Conservation (phyloP, 1,284 basidiomycete genomes). For the Psilocybe mexicana region DNA sequence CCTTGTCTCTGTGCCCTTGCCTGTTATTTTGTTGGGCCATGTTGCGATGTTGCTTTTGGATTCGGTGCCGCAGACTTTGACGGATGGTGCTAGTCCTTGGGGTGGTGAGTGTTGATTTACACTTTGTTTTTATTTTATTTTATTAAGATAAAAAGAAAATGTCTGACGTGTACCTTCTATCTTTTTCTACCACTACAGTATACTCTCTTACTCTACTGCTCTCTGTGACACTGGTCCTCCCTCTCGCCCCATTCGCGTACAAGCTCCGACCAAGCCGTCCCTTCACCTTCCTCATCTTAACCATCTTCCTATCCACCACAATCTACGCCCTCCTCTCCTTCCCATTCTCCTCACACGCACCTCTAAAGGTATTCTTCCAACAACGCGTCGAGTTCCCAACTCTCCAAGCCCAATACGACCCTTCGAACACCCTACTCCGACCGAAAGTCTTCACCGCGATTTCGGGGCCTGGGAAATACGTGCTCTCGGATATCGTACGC, state of each 20-base stretch:
- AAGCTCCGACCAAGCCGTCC: conserved; percentile 45
- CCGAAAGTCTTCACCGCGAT: conserved; percentile 40
- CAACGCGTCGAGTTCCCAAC: conserved; percentile 51
- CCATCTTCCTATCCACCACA: conserved; percentile 46
- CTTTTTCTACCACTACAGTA: conserved; percentile 37
- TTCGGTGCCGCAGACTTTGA: conserved; percentile 58
- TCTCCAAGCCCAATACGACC: background rate
- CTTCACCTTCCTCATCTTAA: conserved; percentile 41
- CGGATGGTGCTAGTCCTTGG: conserved; percentile 59
- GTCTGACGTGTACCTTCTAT: background rate
- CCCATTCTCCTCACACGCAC: conserved; percentile 61
- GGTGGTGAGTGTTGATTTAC: conserved; percentile 38
- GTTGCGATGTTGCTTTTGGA: conserved; percentile 50
- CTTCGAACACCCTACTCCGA: conserved; percentile 9
- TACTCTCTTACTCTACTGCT: conserved; percentile 49
- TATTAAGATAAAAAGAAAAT: background rate
- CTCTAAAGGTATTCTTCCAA: conserved; percentile 70
- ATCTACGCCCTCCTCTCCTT: conserved; percentile 49
- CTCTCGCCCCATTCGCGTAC: conserved; percentile 62
- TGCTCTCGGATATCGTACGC: conserved; percentile 45
- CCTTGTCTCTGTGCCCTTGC: conserved; percentile 55
- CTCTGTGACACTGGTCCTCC: conserved; percentile 53
- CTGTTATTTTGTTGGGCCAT: conserved; percentile 59
- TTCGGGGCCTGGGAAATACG: conserved; percentile 45
- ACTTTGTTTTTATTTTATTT: background rate